Base-by-base conservation (phyloP, 1,284 basidiomycete species). In the Fomitopsis schrenkii region DNA sequence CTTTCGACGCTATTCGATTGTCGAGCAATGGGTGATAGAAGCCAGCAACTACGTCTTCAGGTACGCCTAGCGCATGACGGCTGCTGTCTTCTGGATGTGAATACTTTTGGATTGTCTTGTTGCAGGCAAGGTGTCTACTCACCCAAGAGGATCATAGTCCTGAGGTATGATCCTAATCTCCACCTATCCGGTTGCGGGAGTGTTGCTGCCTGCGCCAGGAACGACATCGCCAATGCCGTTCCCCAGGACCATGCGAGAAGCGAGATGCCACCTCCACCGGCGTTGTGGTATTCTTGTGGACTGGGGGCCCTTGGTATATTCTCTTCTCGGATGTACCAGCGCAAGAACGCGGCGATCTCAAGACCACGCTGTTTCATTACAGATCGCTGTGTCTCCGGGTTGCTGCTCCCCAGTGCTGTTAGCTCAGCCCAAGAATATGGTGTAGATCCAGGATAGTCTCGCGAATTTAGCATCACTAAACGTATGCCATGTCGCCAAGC, bases 211-310 rank as follows among this genome's bases (percentile, higher is more conserved):
- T 61, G 36, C 5, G 55, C 59, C 12, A 65, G 26, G 40, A 65
- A 61, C 4, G 64, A 57, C 15, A 63, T 28, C 7, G 57, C 45
- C 3, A 58, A 15, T 5, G 48, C 12, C 28, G 48, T 61, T 12
- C 59, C 57, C 35, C 55, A 28, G 2, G 64, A 65, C 64, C 64
- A 65, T 7, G 56, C 59, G 5, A 63, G 22, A 7, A 65, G 19
- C 15, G 57, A 57, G 5, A 65, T 19, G 7, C 64, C 64, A 17
- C 64, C 64, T 22, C 26, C 36, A n/a, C 48, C 22, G 5, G 19
- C 38, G 5, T 41, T 56, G 36, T 52, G 59, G 15, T 50, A 33
- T 26, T 44, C 57, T 6, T 50, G 48, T 8, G 48, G 48, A 5
- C 26, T 50, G 35, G 48, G 22, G 2, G 50, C 36, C 14, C 19